Conservation (phyloP, 2,329 filamentous ascomycete species). For the Aspergillus sp. region DNA sequence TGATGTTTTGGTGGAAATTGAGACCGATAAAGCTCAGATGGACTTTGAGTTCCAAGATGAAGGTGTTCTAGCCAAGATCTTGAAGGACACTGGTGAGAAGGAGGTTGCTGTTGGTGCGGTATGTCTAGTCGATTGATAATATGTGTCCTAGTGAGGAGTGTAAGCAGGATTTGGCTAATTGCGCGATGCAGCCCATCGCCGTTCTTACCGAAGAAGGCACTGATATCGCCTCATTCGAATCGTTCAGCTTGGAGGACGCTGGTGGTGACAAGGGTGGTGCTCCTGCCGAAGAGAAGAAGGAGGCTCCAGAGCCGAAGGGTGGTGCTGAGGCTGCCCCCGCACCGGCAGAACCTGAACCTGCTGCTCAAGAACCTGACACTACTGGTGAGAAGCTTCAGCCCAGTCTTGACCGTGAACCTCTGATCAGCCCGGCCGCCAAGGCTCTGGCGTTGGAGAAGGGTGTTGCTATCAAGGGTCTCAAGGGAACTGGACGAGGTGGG, state of each 20-base stretch:
- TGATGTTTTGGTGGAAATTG: slow-evolving; percentile 94
- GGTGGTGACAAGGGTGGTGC: slow-evolving; percentile 68
- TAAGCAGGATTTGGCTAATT: slow-evolving; percentile 13
- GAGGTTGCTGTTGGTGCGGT: slow-evolving; percentile 91
- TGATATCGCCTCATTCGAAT: slow-evolving; percentile 80
- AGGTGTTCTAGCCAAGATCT: slow-evolving; percentile 85
- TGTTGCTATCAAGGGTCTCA: slow-evolving; percentile 65
- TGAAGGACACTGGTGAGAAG: slow-evolving; percentile 89
- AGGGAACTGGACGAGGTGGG: slow-evolving; percentile 78
- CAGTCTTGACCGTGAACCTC: slow-evolving; percentile 71
- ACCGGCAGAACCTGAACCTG: slow-evolving; percentile 47
- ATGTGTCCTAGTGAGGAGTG: slow-evolving; percentile 3
- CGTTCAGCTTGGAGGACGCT: slow-evolving; percentile 81
- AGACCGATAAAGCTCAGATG: slow-evolving; percentile 99
- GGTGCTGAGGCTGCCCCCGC: slow-evolving; percentile 45
- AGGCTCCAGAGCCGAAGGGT: slow-evolving; percentile 47
- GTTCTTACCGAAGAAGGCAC: slow-evolving; percentile 85
- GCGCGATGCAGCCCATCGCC: slow-evolving; percentile 69
- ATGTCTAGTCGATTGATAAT: slow-evolving; percentile 40
- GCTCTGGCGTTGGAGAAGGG: slow-evolving; percentile 78
- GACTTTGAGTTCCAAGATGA: slow-evolving; percentile 99
- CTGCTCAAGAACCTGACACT: slow-evolving; percentile 60
- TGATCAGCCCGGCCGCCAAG: slow-evolving; percentile 64
- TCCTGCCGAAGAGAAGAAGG: slow-evolving; percentile 54
- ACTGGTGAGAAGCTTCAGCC: slow-evolving; percentile 72